These are phyloP conservation scores for Phalaenopsis equestris DNA, from an alignment of 106 monocot species.

Conservation along the genomic window DNA sequence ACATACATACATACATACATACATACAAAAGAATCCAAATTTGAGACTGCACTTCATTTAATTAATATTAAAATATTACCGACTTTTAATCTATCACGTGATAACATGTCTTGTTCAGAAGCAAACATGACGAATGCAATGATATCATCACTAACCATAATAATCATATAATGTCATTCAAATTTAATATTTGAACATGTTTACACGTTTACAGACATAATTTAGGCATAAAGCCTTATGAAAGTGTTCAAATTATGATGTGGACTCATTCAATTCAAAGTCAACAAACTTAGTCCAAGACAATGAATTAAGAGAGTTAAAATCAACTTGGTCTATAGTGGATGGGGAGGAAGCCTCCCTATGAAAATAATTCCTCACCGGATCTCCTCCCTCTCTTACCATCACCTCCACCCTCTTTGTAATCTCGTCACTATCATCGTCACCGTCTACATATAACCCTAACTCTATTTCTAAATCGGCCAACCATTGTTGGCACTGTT, in stretches of 20 bases:
- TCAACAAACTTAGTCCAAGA: background rate
- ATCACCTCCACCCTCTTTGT: background rate
- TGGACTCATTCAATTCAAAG: background rate
- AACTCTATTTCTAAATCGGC: slow-evolving; percentile 57
- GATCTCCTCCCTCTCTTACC: too few species aligned
- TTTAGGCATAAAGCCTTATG: background rate
- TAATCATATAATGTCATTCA: too few species aligned
- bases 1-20: too few species aligned
- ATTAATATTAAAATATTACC: too few species aligned
- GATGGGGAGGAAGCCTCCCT: background rate
- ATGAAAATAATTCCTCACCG: too few species aligned
- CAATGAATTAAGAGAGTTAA: background rate
- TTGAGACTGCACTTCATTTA: too few species aligned
- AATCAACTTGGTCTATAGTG: background rate
- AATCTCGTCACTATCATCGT: background rate
- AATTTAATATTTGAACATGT: too few species aligned
- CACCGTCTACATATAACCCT: slow-evolving; percentile 16
- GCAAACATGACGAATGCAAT: too few species aligned
- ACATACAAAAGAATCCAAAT: too few species aligned
- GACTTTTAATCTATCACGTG: too few species aligned
- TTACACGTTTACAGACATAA: background rate
- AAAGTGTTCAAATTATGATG: background rate
- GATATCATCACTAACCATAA: too few species aligned
- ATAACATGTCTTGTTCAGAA: too few species aligned
- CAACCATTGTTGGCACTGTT: slow-evolving; percentile 26